Evolutionary conservation across 768 basidiomycete species (phyloP).

Genomic region (Pleurotus salmoneostramineus): DNA sequence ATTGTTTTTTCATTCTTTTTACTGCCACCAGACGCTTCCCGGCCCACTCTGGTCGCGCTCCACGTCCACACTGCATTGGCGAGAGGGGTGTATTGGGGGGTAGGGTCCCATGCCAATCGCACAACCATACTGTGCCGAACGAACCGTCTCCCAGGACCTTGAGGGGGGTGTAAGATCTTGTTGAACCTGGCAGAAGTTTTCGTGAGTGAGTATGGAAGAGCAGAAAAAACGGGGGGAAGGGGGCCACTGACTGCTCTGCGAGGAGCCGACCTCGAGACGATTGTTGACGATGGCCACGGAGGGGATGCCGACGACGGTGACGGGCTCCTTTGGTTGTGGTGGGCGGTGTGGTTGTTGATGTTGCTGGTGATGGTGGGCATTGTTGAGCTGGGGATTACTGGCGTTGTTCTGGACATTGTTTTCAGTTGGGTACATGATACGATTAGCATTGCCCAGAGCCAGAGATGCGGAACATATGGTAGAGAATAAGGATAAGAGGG

Average conservation of each 20-base stretch:
- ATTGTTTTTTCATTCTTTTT: constrained; percentile 97
- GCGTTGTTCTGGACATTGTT: constrained; percentile 36
- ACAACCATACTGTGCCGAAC: constrained; percentile 97
- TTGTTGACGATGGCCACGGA: constrained; percentile 70
- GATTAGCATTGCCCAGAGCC: constrained; percentile 49
- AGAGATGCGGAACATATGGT: constrained; percentile 23
- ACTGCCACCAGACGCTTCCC: constrained; percentile 95
- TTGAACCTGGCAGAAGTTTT: constrained; percentile 52
- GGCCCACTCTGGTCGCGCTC: constrained; percentile 89
- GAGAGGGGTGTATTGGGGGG: constrained; percentile 88
- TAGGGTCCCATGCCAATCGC: constrained; percentile 97
- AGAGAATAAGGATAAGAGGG: constrained; percentile 11
- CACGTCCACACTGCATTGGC: constrained; percentile 94
- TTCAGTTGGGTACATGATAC: constrained; percentile 55
- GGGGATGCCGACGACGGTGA: constrained; percentile 70
- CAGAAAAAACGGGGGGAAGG: constrained; percentile 7
- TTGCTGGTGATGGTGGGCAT: constrained; percentile 20
- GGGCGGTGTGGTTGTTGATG: constrained; percentile 23
- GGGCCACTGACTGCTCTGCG: constrained; percentile 59
- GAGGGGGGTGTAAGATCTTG: constrained; percentile 88
- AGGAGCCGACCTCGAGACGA: constrained; percentile 67
- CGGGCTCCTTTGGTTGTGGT: constrained; percentile 48
- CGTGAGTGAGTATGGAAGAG: constrained; percentile 10
- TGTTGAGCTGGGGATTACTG: constrained; percentile 12
- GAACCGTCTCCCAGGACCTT: constrained; percentile 98